Conservation (phyloP, 2,329 filamentous ascomycete genomes). For the Claviceps pazoutovae region DNA sequence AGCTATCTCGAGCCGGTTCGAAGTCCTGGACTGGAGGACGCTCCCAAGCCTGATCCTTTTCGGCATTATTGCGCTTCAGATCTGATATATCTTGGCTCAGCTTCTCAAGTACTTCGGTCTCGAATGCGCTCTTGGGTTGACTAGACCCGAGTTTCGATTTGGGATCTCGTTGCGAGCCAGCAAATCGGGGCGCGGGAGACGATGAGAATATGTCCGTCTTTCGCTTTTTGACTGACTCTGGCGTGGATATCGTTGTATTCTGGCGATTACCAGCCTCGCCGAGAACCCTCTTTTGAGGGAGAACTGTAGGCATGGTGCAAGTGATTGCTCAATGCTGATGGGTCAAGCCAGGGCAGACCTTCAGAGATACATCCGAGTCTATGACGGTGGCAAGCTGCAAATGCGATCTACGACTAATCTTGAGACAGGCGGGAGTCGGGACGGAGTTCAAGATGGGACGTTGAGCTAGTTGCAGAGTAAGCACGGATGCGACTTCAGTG, state of each 20-base stretch:
- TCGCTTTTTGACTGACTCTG: conserved; percentile 59
- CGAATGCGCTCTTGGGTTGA: conserved; percentile 81
- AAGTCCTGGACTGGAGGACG: conserved; percentile 41
- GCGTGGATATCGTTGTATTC: conserved; percentile 44
- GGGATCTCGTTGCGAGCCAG: conserved; percentile 47
- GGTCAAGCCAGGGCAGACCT: neutral
- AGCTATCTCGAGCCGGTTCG: conserved; percentile 44
- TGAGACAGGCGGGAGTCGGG: neutral
- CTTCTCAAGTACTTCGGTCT: conserved; percentile 88
- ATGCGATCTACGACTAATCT: neutral
- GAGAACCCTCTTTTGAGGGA: conserved; percentile 61
- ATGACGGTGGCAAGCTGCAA: neutral
- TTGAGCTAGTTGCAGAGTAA: no score
- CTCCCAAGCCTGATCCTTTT: conserved; percentile 90
- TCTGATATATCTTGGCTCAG: conserved; percentile 85
- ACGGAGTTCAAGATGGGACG: no score
- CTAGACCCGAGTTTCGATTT: conserved; percentile 53
- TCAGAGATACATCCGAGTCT: neutral
- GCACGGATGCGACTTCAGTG: no score
- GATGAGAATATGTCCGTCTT: conserved; percentile 49
- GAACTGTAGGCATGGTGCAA: conserved; percentile 31
- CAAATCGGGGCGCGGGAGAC: conserved; percentile 42
- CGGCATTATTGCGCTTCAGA: conserved; percentile 72
- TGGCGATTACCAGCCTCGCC: conserved; percentile 52
- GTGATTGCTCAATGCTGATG: neutral